Evolutionary conservation across 352 stramenopile genomes (phyloP), one percentile per base, ranked within the genome.

Genomic region (Pythium myriotylum): DNA sequence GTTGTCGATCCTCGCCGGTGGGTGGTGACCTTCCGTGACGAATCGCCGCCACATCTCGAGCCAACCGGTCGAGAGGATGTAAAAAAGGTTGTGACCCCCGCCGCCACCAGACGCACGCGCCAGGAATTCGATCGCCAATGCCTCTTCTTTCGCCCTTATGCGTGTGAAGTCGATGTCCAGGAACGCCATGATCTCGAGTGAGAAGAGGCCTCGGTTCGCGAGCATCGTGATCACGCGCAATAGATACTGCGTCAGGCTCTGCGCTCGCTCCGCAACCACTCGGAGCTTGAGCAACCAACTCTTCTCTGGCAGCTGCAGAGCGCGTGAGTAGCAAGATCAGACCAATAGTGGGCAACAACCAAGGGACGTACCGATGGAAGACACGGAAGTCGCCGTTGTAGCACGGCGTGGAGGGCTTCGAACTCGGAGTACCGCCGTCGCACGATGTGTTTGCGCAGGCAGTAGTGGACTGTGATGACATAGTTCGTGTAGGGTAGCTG

Each of bases 401-500:
- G 48, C 39, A 76, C 54, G 4, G 32, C 32, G 42, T 91, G 75
- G 10, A 91, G 62, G 17, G 68, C 54, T 26, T 73, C 45, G 53
- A 91, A 91, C 58, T 91, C 81, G 13, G 67, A 76, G 72, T 88
- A 91, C 14, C 81, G 72, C 0, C 81, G 81, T 3, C 81, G 77
- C 40, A 91, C 77, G 17, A 89, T 67, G 60, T 91, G 79, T 26
- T 76, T 80, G 29, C 81, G 77, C 24, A 91, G 66, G 54, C 79
- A 89, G 48, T 89, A 91, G 68, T 89, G 81, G 29, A 91, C 81
- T 22, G 68, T 72, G 23, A 91, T 58, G 12, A 91, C 81, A 48
- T 88, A 91, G 66, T 85, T 89, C 22, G 79, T 85, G 65, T 91
- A 88, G n/a, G 81, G 81, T 17, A 89, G 69, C 4, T 70, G 57